These are phyloP conservation scores for Backusella morwellensis DNA, from an alignment of 192 early-diverging fungal species.

Conservation along the genomic window DNA sequence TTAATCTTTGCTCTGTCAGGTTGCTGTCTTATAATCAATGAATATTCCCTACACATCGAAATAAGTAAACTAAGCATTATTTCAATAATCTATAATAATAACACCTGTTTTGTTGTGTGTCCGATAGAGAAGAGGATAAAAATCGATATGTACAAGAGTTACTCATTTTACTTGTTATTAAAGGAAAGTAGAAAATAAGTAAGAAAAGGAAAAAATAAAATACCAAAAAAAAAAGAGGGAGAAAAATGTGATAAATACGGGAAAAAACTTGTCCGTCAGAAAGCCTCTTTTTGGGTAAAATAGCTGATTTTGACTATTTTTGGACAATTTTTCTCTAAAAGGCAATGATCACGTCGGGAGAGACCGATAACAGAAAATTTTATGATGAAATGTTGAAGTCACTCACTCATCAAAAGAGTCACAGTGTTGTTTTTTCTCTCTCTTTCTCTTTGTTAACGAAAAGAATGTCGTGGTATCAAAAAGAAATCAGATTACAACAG, in stretches of 20 bases:
- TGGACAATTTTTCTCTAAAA: neutral
- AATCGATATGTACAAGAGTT: neutral
- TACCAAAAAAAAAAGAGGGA: neutral
- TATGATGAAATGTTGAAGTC: neutral
- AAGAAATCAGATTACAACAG: constrained; percentile 54
- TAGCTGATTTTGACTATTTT: neutral
- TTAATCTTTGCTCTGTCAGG: neutral
- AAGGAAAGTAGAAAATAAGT: neutral
- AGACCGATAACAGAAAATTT: neutral
- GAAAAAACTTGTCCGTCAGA: neutral
- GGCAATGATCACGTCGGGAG: neutral
- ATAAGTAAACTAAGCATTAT: neutral
- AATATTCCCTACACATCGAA: neutral
- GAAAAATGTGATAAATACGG: neutral
- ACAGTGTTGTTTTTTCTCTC: constrained; percentile 41
- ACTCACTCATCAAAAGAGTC: neutral
- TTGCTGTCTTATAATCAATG: neutral
- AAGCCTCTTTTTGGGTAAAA: neutral
- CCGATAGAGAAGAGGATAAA: neutral
- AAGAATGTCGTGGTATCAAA: constrained; percentile 71
- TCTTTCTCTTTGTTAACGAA: constrained; percentile 46
- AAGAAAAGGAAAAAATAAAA: neutral
- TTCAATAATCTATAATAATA: neutral
- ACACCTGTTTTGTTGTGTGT: neutral
- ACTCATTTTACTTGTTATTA: neutral